Base-by-base conservation (phyloP, 371 early-diverging fungal genomes). In the Catenaria anguillulae region DNA sequence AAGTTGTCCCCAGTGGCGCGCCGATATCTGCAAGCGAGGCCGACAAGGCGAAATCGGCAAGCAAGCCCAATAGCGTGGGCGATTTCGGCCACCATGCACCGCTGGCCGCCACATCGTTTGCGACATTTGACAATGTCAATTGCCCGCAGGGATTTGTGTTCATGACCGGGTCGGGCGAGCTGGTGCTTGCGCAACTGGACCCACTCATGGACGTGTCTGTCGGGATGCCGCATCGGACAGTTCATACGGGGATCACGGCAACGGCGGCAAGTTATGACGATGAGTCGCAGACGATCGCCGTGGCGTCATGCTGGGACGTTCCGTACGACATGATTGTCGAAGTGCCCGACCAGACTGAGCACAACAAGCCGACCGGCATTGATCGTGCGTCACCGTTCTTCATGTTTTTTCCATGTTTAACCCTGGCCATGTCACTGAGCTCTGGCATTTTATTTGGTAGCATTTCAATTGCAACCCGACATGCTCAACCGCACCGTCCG, bases 221-320 rank as follows among this genome's bases (percentile, higher is more conserved):
- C 66, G 83, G 85, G 40, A 92, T 92, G 91, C 89, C 94, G 0
- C 71, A 86, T 61, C 86, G 87, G 65, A 86, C 85, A 65, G 78
- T 92, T 8, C 83, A 84, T 1, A 70, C 93, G 21, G 81, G 83
- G 24, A 74, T 80, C 36, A 84, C 87, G 0, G 84, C 84, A 3
- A 87, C 88, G 63, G 78, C 82, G 56, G 75, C 94, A 33, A 73
- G 79, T 35, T 93, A 88, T 70, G 96, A 96, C 68, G 79, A 85
- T 12, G 67, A 83, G 5, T 85, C 88, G 63, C 81, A 84, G 36
- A 89, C 87, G 15, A 88, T 89, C 69, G 85, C 83, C 17, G 75
- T 88, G 2, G 77, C 88, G 4, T 83, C 92, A 0, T 84, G 92
- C 0, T 72, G 72, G 0, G 71, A 81, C 4, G 72, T 69, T 15